A percentile compares a stretch with the other conserved stretches of the same genome.
phyloP scores from a whole-genome alignment of 352 stramenopile species.

The Pythium rishiriense region DNA sequence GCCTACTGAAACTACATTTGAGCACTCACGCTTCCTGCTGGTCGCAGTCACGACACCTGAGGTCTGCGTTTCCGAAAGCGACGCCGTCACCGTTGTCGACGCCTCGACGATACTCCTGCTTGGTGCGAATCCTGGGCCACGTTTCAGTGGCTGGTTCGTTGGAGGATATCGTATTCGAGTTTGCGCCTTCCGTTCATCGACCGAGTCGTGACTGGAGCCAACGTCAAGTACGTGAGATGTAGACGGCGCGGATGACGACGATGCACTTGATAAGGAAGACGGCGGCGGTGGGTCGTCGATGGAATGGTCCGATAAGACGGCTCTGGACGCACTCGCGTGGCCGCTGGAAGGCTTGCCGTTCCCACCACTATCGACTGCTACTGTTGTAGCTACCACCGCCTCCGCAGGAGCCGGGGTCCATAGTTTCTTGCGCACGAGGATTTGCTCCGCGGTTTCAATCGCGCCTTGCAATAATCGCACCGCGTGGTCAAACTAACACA shows the following conservation, averaged over 20 bases:
- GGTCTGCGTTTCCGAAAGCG: neutral
- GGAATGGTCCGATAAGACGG: constrained; percentile 25
- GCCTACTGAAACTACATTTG: no score
- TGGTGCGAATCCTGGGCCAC: constrained; percentile 25
- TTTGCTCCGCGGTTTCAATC: constrained; percentile 26
- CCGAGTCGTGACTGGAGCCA: constrained; percentile 17
- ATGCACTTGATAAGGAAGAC: constrained; percentile 3
- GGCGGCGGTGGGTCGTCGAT: constrained; percentile 23
- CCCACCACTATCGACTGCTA: constrained; percentile 36
- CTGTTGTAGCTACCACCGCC: constrained; percentile 12
- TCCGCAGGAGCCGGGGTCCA: neutral
- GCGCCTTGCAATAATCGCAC: constrained; percentile 24
- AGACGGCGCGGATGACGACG: constrained; percentile 3
- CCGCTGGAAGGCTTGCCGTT: constrained; percentile 31
- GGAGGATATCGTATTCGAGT: constrained; percentile 42
- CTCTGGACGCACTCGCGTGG: constrained; percentile 34
- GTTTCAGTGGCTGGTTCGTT: constrained; percentile 24
- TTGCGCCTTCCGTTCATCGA: constrained; percentile 37
- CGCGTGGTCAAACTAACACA: constrained; percentile 27
- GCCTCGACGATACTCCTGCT: constrained; percentile 31
- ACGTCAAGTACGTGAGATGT: constrained; percentile 4
- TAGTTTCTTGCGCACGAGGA: constrained; percentile 10
- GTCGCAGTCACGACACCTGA: neutral
- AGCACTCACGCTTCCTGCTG: constrained; percentile 27
- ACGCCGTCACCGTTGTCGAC: neutral